Evolutionary conservation across 2,329 filamentous ascomycete species (phyloP).

Genomic region (Cyanodermella asteris): DNA sequence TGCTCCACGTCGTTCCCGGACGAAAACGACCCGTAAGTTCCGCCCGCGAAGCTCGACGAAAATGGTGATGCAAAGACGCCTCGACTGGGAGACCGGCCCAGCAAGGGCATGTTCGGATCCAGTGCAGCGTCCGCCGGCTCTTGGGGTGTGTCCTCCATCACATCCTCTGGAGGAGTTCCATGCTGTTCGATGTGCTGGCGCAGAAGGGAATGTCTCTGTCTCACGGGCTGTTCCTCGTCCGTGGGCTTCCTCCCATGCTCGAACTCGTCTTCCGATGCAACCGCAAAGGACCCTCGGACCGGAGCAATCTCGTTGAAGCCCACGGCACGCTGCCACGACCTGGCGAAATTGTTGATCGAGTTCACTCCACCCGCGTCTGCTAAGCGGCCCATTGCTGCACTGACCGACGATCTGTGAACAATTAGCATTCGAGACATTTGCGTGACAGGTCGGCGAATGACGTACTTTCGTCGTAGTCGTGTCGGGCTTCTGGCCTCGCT

Average conservation of each 20-base stretch:
- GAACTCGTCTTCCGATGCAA: constrained; percentile 33
- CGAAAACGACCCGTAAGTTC: constrained; percentile 36
- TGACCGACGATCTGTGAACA: constrained; percentile 33
- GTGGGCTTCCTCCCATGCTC: constrained; percentile 10
- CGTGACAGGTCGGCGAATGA: constrained; percentile 4
- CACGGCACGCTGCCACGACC: constrained; percentile 79
- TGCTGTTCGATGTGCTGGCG: constrained; percentile 12
- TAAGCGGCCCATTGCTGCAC: no score
- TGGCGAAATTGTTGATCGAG: constrained; percentile 80
- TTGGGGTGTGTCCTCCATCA: constrained; percentile 11
- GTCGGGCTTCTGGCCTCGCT: neutral
- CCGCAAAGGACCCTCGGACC: constrained; percentile 51
- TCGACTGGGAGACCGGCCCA: constrained; percentile 23
- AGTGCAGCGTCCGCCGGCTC: constrained; percentile 9
- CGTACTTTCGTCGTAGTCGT: neutral
- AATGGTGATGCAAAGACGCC: constrained; percentile 44
- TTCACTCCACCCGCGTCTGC: constrained; percentile 70
- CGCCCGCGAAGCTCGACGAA: constrained; percentile 44
- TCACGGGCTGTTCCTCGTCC: constrained; percentile 3
- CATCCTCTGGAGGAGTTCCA: constrained; percentile 12
- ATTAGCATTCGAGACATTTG: neutral
- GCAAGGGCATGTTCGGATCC: constrained; percentile 13
- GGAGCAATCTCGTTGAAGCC: constrained; percentile 75
- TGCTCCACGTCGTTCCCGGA: constrained; percentile 34
- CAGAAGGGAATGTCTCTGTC: constrained; percentile 10